A percentile compares a stretch with the other conserved stretches of the same genome.
Evolutionary conservation across 306 rosid genomes (phyloP).

Genomic region (Pyrus betulifolia): DNA sequence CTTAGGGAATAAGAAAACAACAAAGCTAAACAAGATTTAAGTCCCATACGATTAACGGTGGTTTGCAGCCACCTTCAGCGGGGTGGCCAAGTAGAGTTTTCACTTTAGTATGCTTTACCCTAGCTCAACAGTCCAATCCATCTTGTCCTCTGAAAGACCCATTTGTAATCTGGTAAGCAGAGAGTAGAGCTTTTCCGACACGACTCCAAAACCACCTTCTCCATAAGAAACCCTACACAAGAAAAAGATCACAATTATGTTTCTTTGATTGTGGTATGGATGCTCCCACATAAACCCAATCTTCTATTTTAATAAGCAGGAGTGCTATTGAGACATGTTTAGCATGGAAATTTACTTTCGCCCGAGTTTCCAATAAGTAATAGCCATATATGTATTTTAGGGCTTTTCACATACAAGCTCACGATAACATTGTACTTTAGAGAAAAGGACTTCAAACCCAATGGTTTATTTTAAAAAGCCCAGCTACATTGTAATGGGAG

Average conservation of each 20-base stretch:
- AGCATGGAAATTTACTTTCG: not conserved
- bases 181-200: conserved; percentile 70
- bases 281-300: not conserved
- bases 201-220: conserved; percentile 57
- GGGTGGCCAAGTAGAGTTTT: not conserved
- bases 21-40: not conserved
- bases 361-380: not conserved
- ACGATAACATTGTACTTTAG: no score
- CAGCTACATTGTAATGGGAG: no score
- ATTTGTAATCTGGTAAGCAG: conserved; percentile 82
- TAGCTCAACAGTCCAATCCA: conserved; percentile 88
- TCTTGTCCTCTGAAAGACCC: conserved; percentile 77
- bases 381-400: no score
- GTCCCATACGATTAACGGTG: not conserved
- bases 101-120: conserved; percentile 15
- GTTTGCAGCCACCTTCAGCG: not conserved
- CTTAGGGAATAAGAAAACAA: not conserved
- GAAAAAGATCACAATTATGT: not conserved
- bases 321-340: not conserved
- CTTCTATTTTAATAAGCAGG: not conserved
- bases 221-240: conserved; percentile 58
- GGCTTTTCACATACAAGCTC: no score
- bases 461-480: no score
- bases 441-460: no score
- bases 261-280: not conserved